Base-by-base conservation (phyloP, 2,329 filamentous ascomycete genomes). In the Hymenoscyphus fructigenus region DNA sequence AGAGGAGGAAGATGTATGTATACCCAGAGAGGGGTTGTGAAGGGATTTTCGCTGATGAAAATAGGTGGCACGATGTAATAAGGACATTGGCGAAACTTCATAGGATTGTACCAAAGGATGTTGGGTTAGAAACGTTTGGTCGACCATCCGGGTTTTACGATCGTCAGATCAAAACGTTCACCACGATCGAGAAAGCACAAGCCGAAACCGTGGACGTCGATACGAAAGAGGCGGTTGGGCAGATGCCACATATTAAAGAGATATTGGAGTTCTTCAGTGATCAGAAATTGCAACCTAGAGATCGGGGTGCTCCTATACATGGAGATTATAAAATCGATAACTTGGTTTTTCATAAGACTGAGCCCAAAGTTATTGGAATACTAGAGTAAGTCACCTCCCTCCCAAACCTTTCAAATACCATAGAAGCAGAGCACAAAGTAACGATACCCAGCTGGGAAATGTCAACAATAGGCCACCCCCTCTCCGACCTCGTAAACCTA, bases 241-340 rank as follows among this genome's bases (percentile, higher is more conserved):
- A 88, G 71, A 88, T 98, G 71, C 93, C 93, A 32, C 87, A 94
- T 76, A 93, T 96, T 74, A 84, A 89, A 63, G 91, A 92, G 53
- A 89, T 94, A 81, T 84, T 95, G 55, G 78, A 76, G 1, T 97
- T 95, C 79, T 97, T 97, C 78, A 82, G 80, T 59, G 84, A 93
- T 73, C 82, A 86, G 69, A 77, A 77, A 64, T 83, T 82, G 59
- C 92, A 94, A 78, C 94, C 94, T 0, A 81, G 83, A 67, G 94
- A 98, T 76, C 83, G 91, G 67, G 88, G 85, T 26, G 90, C 89
- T 4, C 84, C 97, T 68, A 89, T 98, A 34, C 95, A 98, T 75
- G 95, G 95, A 41, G 95, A 99, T 78, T 99, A 94, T 82, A 99
- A 98, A 82, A 96, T 94, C 74, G 91, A 95, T 77, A 95, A 95